phyloP scores from a whole-genome alignment of 257 asterid genomes.

The Primulina eburnea region DNA sequence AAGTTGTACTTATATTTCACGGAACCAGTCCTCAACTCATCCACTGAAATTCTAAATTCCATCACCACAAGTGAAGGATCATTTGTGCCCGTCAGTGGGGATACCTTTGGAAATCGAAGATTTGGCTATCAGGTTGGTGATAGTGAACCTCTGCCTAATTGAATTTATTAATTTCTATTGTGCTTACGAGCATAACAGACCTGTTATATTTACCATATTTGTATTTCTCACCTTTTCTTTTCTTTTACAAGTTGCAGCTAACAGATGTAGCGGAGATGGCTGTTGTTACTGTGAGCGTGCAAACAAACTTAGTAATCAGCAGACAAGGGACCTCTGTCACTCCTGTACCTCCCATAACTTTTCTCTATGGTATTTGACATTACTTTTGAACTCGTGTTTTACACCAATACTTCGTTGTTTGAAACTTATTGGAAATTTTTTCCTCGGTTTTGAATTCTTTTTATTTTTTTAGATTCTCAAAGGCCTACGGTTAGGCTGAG shows the following conservation, averaged over 20 bases:
- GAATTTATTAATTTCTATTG: not conserved
- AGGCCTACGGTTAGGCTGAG: slow-evolving; percentile 76
- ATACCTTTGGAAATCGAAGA: slow-evolving; percentile 70
- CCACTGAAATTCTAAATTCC: slow-evolving; percentile 64
- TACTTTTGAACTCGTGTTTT: not conserved
- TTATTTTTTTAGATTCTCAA: slow-evolving; percentile 50
- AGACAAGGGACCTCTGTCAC: slow-evolving; percentile 82
- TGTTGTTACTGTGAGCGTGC: slow-evolving; percentile 63
- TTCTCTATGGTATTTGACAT: slow-evolving; percentile 67
- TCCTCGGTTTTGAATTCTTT: slow-evolving; percentile 14
- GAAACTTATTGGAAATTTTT: slow-evolving; percentile 3
- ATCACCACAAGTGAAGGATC: slow-evolving; percentile 63
- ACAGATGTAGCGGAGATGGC: slow-evolving; percentile 50
- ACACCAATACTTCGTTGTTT: too few species aligned
- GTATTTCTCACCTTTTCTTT: too few species aligned
- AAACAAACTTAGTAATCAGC: slow-evolving; percentile 51
- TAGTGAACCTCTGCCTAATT: not conserved
- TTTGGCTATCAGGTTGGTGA: slow-evolving; percentile 77
- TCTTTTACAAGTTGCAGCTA: slow-evolving; percentile 42
- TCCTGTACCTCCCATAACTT: slow-evolving; percentile 70
- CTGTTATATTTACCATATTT: not conserved
- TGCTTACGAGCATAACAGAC: not conserved
- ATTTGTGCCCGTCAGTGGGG: slow-evolving; percentile 57
- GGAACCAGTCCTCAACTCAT: slow-evolving; percentile 73
- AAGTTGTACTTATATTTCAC: slow-evolving; percentile 73